Evolutionary conservation across 805 yeast species (phyloP), one percentile per base, ranked within the genome.

Genomic region (Nakazawaea wickerhamii): DNA sequence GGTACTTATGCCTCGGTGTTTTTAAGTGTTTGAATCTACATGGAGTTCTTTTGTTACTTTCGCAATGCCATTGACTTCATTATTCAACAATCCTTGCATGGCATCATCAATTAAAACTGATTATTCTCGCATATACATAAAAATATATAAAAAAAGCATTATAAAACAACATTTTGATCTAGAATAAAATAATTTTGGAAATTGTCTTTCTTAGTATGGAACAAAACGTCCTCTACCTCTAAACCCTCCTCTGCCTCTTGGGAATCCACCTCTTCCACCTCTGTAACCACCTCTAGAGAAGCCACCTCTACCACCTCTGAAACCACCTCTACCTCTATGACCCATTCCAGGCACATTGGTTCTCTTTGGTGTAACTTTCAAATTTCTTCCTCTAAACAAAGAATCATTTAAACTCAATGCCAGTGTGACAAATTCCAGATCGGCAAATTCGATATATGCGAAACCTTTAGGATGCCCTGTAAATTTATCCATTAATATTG

Each of bases 391-490:
- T 51, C 78, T 70, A 57, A 88, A 81, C 18, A 68, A 62, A 1
- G 82, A 67, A 25, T 84, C 91, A 53, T 85, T 79, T 48, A 83
- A 65, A 10, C 70, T 66, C 32, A 85, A 68, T 1, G 95, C 95
- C 47, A 72, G 70, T 15, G 74, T 65, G 4, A 86, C 90, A 11
- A 73, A 69, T 11, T 71, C 69, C 11, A 77, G 73, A 53, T 76
- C 85, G 15, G 80, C 73, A 56, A 86, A 88, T 59, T 88, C 96
- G 48, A 88, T 72, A 60, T 86, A 88, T 2, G 95, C 96, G 63
- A 73, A 86, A 1, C 96, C 96, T 61, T 84, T 83, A 33, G 96
- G 95, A 49, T 76, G 81, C 5, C 95, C 95, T 0, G 93, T 80
- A 52, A 66, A 62, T 59, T 81, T 83, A 63, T 88, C 85, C 45